Base-by-base conservation (phyloP, 176 grass and related monocot species). In the Zea luxurians region DNA sequence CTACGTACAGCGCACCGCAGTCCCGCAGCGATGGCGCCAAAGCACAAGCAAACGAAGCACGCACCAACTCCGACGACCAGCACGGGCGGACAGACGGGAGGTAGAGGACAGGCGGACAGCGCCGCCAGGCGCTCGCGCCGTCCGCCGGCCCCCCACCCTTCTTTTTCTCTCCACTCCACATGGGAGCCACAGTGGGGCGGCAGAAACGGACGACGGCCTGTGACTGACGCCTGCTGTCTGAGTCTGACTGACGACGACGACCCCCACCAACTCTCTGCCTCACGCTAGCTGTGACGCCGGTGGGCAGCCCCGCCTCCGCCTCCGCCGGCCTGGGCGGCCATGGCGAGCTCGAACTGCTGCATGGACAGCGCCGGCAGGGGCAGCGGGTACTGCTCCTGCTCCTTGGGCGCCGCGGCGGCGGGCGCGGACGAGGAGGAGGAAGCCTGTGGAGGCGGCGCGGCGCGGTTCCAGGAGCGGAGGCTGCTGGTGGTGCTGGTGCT, bases 331-430 rank as follows among this genome's bases (percentile, higher is more conserved):
- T 89, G 78, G 5, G 77, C 82, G 17, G 85, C 85, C 91, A 90
- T 93, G 88, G 91, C 85, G 59, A 93, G 85, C 88, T 93, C 91
- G 86, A 93, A 65, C 74, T 93, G 85, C 61, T 79, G 80, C 70
- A 81, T 53, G 43, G 88, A 90, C 27, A 93, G 78, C 36, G 88
- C 15, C 42, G 82, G 82, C 4, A 80, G 62, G 4, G 61, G 52
- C 0, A 52, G 4, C 18, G 47, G 57, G 8, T 52, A 37, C 20
- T 2, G 21, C 66, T 43, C 9, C 48, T 1, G 38, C 15, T 43
- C 1, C 4, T n/a, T 44, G 58, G 17, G 10, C 17, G 57, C 27
- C 4, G 21, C 15, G 16, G 12, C 15, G 41, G 5, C 2, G 37
- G 20, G 38, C 2, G 85, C 13, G 34, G 74, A 40, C 1, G 0